Conservation (phyloP, 1,284 basidiomycete species). For the Rugosomyces carneus region DNA sequence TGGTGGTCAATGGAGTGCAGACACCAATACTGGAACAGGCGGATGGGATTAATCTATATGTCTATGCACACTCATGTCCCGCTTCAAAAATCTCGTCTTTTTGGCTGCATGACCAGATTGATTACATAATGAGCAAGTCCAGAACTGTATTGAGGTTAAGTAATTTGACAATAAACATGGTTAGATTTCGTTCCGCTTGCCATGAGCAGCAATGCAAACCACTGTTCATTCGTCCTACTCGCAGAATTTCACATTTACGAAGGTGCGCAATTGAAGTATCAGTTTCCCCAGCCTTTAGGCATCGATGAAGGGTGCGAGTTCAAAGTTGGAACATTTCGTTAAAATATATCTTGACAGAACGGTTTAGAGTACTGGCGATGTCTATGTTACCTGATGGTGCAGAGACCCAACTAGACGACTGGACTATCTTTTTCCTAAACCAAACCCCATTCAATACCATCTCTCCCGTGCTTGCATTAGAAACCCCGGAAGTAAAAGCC, state of each 20-base stretch:
- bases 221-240: conserved; percentile 88
- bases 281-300: conserved; percentile 89
- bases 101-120: neutral
- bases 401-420: conserved; percentile 90
- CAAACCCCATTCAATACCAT: conserved; percentile 86
- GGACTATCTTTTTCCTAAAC: conserved; percentile 98
- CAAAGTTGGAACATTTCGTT: neutral
- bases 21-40: conserved; percentile 31
- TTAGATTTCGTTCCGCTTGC: conserved; percentile 9
- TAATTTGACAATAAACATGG: neutral
- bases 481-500: conserved; percentile 46
- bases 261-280: conserved; percentile 87
- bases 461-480: conserved; percentile 72
- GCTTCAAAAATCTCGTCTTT: neutral
- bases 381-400: conserved; percentile 98
- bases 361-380: conserved; percentile 80
- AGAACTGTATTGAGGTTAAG: conserved; percentile 3
- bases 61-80: conserved; percentile 13
- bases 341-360: conserved; percentile 10
- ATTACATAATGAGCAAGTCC: conserved; percentile 12
- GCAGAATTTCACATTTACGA: conserved; percentile 95
- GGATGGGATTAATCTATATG: conserved; percentile 56
- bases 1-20: conserved; percentile 55
- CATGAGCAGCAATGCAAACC: conserved; percentile 46
- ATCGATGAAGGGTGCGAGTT: conserved; percentile 77